Conservation (phyloP, 345 rosid species). For the Odontarrhena argentea region DNA sequence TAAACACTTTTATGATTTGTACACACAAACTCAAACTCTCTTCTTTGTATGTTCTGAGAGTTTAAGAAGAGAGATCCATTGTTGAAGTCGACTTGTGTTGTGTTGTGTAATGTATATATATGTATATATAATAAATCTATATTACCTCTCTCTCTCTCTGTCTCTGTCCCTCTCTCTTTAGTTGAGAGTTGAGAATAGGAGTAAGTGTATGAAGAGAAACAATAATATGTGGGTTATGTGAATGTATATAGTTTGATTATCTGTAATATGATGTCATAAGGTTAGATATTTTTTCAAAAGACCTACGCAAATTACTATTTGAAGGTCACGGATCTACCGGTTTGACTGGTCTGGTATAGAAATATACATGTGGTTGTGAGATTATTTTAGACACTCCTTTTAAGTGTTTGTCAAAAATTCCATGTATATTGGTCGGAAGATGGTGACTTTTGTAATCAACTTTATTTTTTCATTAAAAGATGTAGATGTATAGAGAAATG, state of each 20-base stretch:
- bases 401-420: constrained; percentile 22
- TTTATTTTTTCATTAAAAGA: not conserved
- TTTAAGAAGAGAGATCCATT: constrained; percentile 14
- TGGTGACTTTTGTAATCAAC: constrained; percentile 27
- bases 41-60: constrained; percentile 20
- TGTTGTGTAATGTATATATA: constrained; percentile 12
- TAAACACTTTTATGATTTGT: not conserved
- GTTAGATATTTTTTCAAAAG: constrained; percentile 14
- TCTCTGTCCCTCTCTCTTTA: constrained; percentile 3
- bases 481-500: not conserved
- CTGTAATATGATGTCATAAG: constrained; percentile 32
- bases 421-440: constrained; percentile 30
- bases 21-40: not conserved
- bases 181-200: constrained; percentile 21
- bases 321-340: constrained; percentile 36
- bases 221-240: constrained; percentile 13
- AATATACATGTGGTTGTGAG: constrained; percentile 31
- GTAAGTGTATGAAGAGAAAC: constrained; percentile 13
- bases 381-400: constrained; percentile 14
- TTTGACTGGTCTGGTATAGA: constrained; percentile 30
- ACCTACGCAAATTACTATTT: constrained; percentile 17
- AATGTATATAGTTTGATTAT: constrained; percentile 15
- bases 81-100: constrained; percentile 12
- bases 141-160: not conserved
- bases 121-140: not conserved